Base-by-base conservation (phyloP, 371 early-diverging fungal species). In the Mortierella sp. region DNA sequence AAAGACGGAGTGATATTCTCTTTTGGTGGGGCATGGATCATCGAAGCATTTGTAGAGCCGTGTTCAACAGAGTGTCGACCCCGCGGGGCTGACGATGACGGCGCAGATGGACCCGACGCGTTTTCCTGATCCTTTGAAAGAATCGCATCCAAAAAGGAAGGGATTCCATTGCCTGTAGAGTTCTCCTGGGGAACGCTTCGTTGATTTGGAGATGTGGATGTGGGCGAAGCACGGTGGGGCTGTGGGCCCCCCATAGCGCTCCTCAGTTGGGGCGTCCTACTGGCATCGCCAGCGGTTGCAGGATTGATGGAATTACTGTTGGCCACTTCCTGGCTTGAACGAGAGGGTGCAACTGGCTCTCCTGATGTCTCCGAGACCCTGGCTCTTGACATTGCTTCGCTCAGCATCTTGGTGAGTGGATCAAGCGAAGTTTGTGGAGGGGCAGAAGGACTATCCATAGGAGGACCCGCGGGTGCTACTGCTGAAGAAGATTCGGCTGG, bases 361-460 rank as follows among this genome's bases (percentile, higher is more conserved):
- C 79, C 79, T 48, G 79, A 77, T 11, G 63, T 62, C 60, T 77
- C 79, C 5, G 79, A 77, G 1, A 77, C 79, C 29, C 72, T 68
- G 23, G 66, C 79, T 29, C 29, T 61, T 3, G 69, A 69, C 79
- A 77, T 77, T 57, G 79, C 79, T 0, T 68, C 73, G 25, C 50
- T 72, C 37, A 77, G 19, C 79, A 77, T 77, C 37, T 50, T 62
- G 19, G 70, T 66, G 4, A 77, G 57, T 23, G 79, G 70, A 44
- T 77, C 79, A 21, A 46, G 28, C 1, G 57, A 6, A 23, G 65
- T 64, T 60, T 23, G 59, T 15, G 11, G 68, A 44, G 47, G 68
- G 26, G 21, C 62, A 12, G 15, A 23, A 5, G 6, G 47, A 26
- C 45, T 48, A 15, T 47, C 37, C 37, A 37, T 9, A 5, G 37